Evolutionary conservation across 2,329 filamentous ascomycete genomes (phyloP).

Genomic region (Colletotrichum abscissum): DNA sequence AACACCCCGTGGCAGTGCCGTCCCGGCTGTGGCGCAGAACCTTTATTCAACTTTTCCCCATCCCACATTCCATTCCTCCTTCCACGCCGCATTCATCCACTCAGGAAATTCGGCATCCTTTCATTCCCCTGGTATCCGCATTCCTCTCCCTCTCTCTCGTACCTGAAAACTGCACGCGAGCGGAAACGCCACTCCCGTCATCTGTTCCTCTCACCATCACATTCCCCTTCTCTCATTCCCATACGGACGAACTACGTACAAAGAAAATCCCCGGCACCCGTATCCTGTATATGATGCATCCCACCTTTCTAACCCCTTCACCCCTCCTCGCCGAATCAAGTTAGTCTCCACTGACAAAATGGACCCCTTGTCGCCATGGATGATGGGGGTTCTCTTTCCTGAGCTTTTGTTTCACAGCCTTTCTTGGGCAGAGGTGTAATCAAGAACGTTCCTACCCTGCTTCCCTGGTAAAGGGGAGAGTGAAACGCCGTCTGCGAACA

Average conservation of each 20-base stretch:
- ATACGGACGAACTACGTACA: not conserved
- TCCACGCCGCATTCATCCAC: not conserved
- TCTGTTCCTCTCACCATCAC: not conserved
- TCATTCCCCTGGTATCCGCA: not conserved
- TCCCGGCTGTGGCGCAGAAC: not conserved
- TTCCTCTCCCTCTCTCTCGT: not conserved
- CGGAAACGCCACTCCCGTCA: too few relatives aligned
- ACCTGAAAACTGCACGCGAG: not conserved
- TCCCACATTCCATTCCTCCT: not conserved
- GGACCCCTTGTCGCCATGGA: not conserved
- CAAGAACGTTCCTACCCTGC: not conserved
- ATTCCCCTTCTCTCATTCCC: not conserved
- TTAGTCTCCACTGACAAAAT: not conserved
- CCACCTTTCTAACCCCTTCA: too few relatives aligned
- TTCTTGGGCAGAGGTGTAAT: not conserved
- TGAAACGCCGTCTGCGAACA: constrained; percentile 17
- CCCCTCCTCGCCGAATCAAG: not conserved
- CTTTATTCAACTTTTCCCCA: too few relatives aligned
- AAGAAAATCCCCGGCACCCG: not conserved
- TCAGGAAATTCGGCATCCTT: not conserved
- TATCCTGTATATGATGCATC: too few relatives aligned
- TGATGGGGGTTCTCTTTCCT: not conserved
- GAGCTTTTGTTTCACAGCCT: constrained; percentile 13
- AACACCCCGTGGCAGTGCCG: not conserved
- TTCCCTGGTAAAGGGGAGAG: not conserved